Percentiles rank a stretch among this genome's conserved stretches.
Conservation (phyloP, 1,139 yeast species). For the Groenewaldozyma auringiensis region DNA sequence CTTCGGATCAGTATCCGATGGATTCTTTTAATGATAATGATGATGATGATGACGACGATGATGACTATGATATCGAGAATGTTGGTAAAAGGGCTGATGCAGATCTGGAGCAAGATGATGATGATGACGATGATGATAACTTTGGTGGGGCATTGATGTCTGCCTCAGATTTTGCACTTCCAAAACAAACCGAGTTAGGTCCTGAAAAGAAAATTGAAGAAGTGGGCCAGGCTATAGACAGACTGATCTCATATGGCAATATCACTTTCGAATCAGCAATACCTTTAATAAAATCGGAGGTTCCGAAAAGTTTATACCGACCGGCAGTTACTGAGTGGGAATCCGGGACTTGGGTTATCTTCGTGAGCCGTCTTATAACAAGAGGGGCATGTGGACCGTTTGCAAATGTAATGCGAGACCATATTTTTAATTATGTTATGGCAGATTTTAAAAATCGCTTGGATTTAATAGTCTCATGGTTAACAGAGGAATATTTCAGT, state of each 20-base stretch:
- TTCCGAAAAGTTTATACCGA: slow-evolving; percentile 26
- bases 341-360: slow-evolving; percentile 65
- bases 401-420: slow-evolving; percentile 46
- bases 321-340: slow-evolving; percentile 46
- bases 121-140: slow-evolving; percentile 18
- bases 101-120: slow-evolving; percentile 20
- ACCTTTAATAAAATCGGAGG: slow-evolving; percentile 18
- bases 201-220: slow-evolving; percentile 21
- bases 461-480: slow-evolving; percentile 83
- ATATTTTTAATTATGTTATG: slow-evolving; percentile 65
- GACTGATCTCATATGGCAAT: slow-evolving; percentile 25
- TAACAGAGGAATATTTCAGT: slow-evolving; percentile 91
- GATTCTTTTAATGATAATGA: slow-evolving; percentile 22
- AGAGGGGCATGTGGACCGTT: slow-evolving; percentile 47
- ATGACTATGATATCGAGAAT: slow-evolving; percentile 12
- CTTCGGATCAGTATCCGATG: slow-evolving; percentile 16
- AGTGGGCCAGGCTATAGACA: slow-evolving; percentile 22
- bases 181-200: slow-evolving; percentile 40
- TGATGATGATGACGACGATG: slow-evolving; percentile 21
- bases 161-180: slow-evolving; percentile 44
- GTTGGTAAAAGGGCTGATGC: slow-evolving; percentile 7
- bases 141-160: slow-evolving; percentile 17
- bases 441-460: slow-evolving; percentile 65
- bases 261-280: slow-evolving; percentile 16
- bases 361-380: slow-evolving; percentile 72